Percentiles rank a stretch among this genome's conserved stretches.
These are phyloP conservation scores for Euphorbia schlechtendalii DNA, from an alignment of 441 rosid genomes.

Conservation along the genomic window DNA sequence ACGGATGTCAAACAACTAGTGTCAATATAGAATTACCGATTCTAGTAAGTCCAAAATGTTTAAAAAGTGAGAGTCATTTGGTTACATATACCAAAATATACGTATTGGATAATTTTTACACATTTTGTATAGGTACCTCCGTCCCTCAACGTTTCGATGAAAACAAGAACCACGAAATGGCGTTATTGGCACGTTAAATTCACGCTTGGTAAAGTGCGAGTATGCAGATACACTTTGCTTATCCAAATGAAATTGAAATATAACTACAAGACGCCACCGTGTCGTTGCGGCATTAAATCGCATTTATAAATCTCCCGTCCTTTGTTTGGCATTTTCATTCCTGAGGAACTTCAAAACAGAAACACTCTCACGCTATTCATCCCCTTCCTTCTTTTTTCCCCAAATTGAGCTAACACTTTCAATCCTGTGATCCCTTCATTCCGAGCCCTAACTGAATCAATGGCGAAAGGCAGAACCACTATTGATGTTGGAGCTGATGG, in stretches of 20 bases:
- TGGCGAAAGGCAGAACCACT: constrained; percentile 51
- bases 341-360: not conserved
- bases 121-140: no score
- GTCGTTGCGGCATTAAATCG: not conserved
- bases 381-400: not conserved
- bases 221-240: not conserved
- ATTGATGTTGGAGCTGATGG: constrained; percentile 86
- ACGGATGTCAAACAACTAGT: no score
- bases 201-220: not conserved
- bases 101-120: no score
- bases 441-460: not conserved
- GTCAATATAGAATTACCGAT: no score
- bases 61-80: no score
- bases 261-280: not conserved
- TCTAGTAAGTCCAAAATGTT: no score
- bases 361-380: not conserved
- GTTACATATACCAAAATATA: no score
- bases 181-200: not conserved
- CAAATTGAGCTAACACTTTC: not conserved
- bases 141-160: no score
- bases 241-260: not conserved
- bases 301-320: not conserved
- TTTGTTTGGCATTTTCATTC: not conserved
- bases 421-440: not conserved
- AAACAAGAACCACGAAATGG: not conserved